A percentile compares a stretch with the other conserved stretches of the same genome.
Evolutionary conservation across 176 grass and related monocot species (phyloP).

Genomic region (Dendrocalamus sinicus): DNA sequence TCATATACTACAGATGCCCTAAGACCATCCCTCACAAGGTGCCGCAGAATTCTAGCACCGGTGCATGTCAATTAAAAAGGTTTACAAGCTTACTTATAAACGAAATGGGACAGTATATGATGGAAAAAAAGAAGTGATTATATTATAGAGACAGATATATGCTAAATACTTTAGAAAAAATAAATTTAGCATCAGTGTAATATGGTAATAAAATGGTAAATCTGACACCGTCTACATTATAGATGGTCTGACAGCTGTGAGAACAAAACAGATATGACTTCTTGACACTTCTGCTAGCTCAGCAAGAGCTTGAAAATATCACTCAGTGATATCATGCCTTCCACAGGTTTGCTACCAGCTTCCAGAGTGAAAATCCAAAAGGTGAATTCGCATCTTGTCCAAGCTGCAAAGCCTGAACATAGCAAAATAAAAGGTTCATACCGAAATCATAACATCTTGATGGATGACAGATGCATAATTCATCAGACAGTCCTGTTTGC

Average conservation of each 20-base stretch:
- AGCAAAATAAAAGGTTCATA: constrained; percentile 16
- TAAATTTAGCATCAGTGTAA: too few relatives aligned
- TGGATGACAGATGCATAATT: background rate
- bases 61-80: too few relatives aligned
- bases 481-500: background rate
- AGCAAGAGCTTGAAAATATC: constrained; percentile 94
- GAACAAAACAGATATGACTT: constrained; percentile 40
- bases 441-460: constrained; percentile 17
- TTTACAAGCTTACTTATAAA: too few relatives aligned
- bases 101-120: too few relatives aligned
- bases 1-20: too few relatives aligned
- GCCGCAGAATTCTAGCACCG: too few relatives aligned
- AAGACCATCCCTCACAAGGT: too few relatives aligned
- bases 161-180: too few relatives aligned
- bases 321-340: constrained; percentile 89
- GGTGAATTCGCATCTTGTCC: constrained; percentile 78
- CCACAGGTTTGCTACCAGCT: constrained; percentile 94
- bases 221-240: too few relatives aligned
- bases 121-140: too few relatives aligned
- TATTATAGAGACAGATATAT: too few relatives aligned
- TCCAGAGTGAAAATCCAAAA: constrained; percentile 84
- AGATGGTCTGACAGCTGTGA: constrained; percentile 16
- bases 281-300: constrained; percentile 42
- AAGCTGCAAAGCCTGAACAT: constrained; percentile 82
- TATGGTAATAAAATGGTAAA: too few relatives aligned